A percentile compares a stretch with the other conserved stretches of the same genome.
These are phyloP conservation scores for Debaryomyces udenii DNA, from an alignment of 1,139 yeast species.

Conservation along the genomic window DNA sequence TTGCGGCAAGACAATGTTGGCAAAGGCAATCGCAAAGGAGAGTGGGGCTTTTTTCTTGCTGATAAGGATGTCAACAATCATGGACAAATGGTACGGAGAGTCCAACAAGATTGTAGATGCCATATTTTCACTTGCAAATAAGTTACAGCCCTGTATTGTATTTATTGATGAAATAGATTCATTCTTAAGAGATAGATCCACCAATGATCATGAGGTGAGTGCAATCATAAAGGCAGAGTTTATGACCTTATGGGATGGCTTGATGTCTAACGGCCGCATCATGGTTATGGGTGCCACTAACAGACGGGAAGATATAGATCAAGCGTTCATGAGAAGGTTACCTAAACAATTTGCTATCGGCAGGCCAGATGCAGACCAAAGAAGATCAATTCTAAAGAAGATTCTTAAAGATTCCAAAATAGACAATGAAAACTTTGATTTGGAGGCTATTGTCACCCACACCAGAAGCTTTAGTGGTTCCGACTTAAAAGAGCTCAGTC, in stretches of 20 bases:
- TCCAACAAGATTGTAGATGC: constrained; percentile 94
- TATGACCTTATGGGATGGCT: constrained; percentile 98
- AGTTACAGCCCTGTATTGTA: constrained; percentile 91
- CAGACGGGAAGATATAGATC: constrained; percentile 87
- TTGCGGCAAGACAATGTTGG: constrained; percentile 96
- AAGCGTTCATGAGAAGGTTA: constrained; percentile 88
- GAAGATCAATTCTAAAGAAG: constrained; percentile 68
- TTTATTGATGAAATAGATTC: constrained; percentile 97
- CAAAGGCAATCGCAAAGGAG: constrained; percentile 91
- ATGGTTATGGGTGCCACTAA: constrained; percentile 95
- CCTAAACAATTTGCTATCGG: constrained; percentile 87
- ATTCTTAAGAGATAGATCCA: constrained; percentile 81
- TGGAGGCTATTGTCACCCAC: constrained; percentile 58
- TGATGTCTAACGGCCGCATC: constrained; percentile 74
- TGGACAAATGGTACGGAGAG: constrained; percentile 99
- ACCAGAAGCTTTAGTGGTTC: constrained; percentile 89
- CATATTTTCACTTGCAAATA: constrained; percentile 84
- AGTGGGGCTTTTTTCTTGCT: constrained; percentile 91
- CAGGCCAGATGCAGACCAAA: constrained; percentile 70
- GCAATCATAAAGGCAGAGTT: constrained; percentile 95
- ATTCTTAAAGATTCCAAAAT: constrained; percentile 66
- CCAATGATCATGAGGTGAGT: constrained; percentile 93
- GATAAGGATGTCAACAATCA: constrained; percentile 88
- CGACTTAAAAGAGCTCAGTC: constrained; percentile 85
- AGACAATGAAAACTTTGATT: constrained; percentile 59